Evolutionary conservation across 2,329 filamentous ascomycete species (phyloP), one percentile per base, ranked within the genome.

Genomic region (Venturia carpophila): DNA sequence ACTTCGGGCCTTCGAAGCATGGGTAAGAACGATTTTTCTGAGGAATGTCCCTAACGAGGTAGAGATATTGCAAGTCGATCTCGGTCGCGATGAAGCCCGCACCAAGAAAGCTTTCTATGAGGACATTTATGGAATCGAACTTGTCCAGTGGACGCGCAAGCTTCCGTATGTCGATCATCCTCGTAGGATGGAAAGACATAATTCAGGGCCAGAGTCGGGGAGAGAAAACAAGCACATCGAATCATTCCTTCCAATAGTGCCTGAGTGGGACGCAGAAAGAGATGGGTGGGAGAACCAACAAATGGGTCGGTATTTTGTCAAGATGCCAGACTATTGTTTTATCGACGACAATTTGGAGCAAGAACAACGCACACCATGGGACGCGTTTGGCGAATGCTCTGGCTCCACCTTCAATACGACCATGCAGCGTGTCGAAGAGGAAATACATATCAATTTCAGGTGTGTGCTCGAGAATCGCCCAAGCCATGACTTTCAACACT

Each of bases 131-230:
- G n/a, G 47, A 19, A 15, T 52, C 47, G 13, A 52, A 52, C 47
- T 52, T 52, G 47, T 52, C 24, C 21, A 52, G 24, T 52, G n/a
- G n/a, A 52, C 47, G n/a, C 47, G 47, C 47, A 52, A 52, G 7
- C 5, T 52, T 24, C 47, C 47, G n/a, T 52, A 7, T 52, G 7
- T 24, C 13, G 47, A 52, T 10, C n/a, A 27, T 52, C 47, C 21
- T 27, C 24, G 21, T 52, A n/a, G 47, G 10, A 21, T 13, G 7
- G 10, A 52, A n/a, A 52, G 10, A 52, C n/a, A 24, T 52, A 24
- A 10, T 17, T 11, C 21, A 52, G 7, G 13, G 13, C 47, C 21
- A 52, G 47, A 27, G 5, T 24, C n/a, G 4, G 42, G 42, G 19
- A 52, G 24, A 15, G n/a, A 52, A 24, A 19, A 9, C 47, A n/a